Percentiles rank a stretch among this genome's conserved stretches.
phyloP scores from a whole-genome alignment of 352 stramenopile species.

The Chrysophaeum taylorii region DNA sequence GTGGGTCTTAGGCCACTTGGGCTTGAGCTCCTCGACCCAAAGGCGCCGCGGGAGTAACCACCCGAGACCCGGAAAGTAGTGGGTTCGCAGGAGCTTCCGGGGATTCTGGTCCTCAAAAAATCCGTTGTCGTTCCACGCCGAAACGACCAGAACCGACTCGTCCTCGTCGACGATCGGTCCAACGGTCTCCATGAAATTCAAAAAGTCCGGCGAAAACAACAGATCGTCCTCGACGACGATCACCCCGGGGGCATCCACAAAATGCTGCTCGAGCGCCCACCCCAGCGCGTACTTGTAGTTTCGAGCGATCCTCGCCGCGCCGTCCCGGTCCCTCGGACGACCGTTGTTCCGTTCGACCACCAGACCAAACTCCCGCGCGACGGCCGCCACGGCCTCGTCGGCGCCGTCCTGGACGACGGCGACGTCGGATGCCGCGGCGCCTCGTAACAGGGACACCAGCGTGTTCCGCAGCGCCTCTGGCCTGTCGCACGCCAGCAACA shows the following conservation, averaged over 20 bases:
- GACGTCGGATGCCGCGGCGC: neutral
- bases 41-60: slow-evolving; percentile 43
- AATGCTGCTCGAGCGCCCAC: slow-evolving; percentile 19
- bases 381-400: slow-evolving; percentile 16
- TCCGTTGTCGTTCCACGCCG: slow-evolving; percentile 52
- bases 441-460: slow-evolving; percentile 8
- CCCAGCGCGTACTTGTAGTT: slow-evolving; percentile 35
- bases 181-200: slow-evolving; percentile 21
- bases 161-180: slow-evolving; percentile 27
- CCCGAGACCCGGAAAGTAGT: slow-evolving; percentile 48
- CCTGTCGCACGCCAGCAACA: slow-evolving; percentile 25
- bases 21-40: slow-evolving; percentile 34
- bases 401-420: slow-evolving; percentile 16
- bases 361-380: slow-evolving; percentile 7
- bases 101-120: slow-evolving; percentile 24
- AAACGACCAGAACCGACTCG: slow-evolving; percentile 30
- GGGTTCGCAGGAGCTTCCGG: slow-evolving; percentile 31
- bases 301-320: slow-evolving; percentile 27
- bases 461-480: slow-evolving; percentile 19
- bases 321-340: neutral
- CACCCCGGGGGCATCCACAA: slow-evolving; percentile 21
- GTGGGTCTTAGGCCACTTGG: slow-evolving; percentile 34
- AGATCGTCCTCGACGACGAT: slow-evolving; percentile 35
- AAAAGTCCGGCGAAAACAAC: slow-evolving; percentile 25
- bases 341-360: slow-evolving; percentile 16